Base-by-base conservation (phyloP, 371 early-diverging fungal species). In the Mucor indicus region DNA sequence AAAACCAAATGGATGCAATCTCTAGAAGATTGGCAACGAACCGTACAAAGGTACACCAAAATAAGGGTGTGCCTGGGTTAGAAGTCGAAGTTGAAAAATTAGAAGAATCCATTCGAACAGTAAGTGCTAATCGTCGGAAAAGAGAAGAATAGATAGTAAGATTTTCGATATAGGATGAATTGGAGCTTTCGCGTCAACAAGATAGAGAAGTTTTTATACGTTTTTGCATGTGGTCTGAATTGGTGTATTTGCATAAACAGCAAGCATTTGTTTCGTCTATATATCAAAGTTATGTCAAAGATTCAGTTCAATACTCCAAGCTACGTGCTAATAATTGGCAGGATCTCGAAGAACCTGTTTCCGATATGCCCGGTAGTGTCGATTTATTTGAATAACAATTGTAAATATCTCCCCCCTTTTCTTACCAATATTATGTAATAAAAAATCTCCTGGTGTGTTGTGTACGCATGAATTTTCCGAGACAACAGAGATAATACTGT, bases 141-240 rank as follows among this genome's bases (percentile, higher is more conserved):
- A n/a, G n/a, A n/a, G n/a, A n/a, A n/a, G n/a, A n/a, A n/a, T n/a
- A n/a, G n/a, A n/a, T n/a, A n/a, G n/a, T n/a, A n/a, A n/a, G n/a
- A 91, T 90, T 11, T 29, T 54, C 89, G 90, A 72, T 89, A 87
- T 82, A 97, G 95, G 90, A 95, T 90, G 67, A 98, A 77, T 75
- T 85, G 58, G 91, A 94, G 88, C 77, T 96, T 86, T 50, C 92
- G 86, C 61, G 52, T 29, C 69, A 74, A 40, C 46, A 62, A 46
- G 49, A 60, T 21, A 62, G 63, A 1, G 62, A 55, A 11, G 43
- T 66, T 13, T 72, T 67, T 47, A 69, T 68, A 23, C 57, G 52
- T 21, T 65, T 52, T 39, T 72, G 72, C 37, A 67, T 75, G 59
- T 68, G 62, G 61, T 62, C 67, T 17, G 73, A 75, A 35, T 37